Evolutionary conservation across 768 basidiomycete species (phyloP), one percentile per base, ranked within the genome.

Genomic region (Hygrophoropsis aurantiaca): DNA sequence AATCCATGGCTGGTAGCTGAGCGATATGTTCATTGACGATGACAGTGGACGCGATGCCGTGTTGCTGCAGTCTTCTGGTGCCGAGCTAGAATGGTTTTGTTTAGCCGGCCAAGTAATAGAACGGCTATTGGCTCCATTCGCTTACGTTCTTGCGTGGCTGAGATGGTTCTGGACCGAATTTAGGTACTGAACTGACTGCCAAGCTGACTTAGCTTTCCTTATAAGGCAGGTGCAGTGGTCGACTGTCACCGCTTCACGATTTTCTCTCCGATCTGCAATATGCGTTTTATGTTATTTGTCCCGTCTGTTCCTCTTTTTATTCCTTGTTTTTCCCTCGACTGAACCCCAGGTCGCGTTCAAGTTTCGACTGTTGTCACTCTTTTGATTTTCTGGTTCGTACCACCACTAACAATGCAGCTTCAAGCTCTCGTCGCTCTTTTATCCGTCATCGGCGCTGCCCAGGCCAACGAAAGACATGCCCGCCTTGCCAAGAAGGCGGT

Each of bases 391-490:
- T 27, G 32, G 50, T 5, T n/a, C 40, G 6, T 27, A 21, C 33
- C 40, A 40, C 45, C 49, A 24, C 56, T 52, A 49, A 57, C 58
- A 52, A 81, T 82, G 79, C 76, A 71, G 60, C 56, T 77, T 51
- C 64, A 65, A 52, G 53, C 68, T 52, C 54, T 79, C 36, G 58
- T 71, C 62, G 58, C 74, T 65, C 64, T 82, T 65, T 75, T 79
- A 33, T 60, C 70, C 27, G 52, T 76, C 46, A 53, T 78, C 53
- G 54, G 61, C 38, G 56, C 58, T 24, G 68, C 61, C 47, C 61
- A 69, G 53, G 78, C 74, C 30, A 60, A 64, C 44, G 63, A 64
- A 32, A 69, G 60, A 49, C 77, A 77, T 54, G 59, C 32, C n/a
- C 58, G 56, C 49, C 51, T 73, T 13, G 64, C 60, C 37, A 71